Evolutionary conservation across 345 rosid species (phyloP), one percentile per base, ranked within the genome.

Genomic region (Laguncularia racemosa): DNA sequence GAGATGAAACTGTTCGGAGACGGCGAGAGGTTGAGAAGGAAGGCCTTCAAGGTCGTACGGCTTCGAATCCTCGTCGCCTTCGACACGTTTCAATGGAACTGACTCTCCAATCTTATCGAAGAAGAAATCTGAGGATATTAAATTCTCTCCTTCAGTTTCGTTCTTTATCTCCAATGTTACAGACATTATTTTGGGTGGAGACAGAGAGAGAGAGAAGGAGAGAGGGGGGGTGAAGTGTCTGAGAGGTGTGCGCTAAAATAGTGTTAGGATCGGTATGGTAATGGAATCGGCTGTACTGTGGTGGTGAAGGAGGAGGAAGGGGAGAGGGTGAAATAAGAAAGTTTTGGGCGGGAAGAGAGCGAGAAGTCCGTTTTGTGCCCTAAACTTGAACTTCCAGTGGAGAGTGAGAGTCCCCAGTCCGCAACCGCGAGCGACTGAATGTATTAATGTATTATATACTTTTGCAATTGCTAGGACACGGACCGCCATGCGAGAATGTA

Each of bases 21-120:
- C 65, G 53, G 91, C 90, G 43, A 93, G 86, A 50, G 97, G 86
- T 58, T 71, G 84, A 47, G 84, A 67, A 2, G 99, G 97, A 69
- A 85, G 82, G 58, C 52, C 73, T 28, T 67, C 72, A 23, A 68
- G 66, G 51, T 78, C 73, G 78, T 73, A 89, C 21, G 28, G 57
- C 53, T 0, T 8, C 52, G 81, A 52, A 55, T 73, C 68, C 13
- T 8, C 56, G 20, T 4, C 60, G n/a, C 14, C 48, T 12, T 1
- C 50, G 21, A 17, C 13, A 17, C 71, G 52, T 43, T 51, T 66
- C 70, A 92, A 60, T 23, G 68, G 79, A 20, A 93, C 58, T 49
- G 92, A 69, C 58, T 71, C 80, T 44, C 99, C 97, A 67, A 93
- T 75, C 59, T 58, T 74, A 16, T 82, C 73, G 68, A 93, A 93